Evolutionary conservation across 202 grass and related monocot species (phyloP).

Genomic region (Panicum hallii): DNA sequence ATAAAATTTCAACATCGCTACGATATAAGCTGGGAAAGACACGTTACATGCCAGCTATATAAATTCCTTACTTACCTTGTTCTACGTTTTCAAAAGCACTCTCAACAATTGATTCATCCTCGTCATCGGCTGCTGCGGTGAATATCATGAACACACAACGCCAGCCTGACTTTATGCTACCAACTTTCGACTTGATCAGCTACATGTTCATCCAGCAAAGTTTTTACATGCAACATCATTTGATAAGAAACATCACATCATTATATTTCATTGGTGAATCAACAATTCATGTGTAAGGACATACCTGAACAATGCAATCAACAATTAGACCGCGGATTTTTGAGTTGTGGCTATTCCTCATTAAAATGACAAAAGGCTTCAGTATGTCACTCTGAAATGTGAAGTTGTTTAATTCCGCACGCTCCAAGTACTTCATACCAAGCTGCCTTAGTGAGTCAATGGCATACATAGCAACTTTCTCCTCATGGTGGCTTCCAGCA

Average conservation of each 20-base stretch:
- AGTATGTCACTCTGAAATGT: slow-evolving; percentile 99
- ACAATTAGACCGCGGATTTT: slow-evolving; percentile 97
- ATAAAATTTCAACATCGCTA: slow-evolving; percentile 25
- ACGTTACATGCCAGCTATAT: slow-evolving; percentile 30
- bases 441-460: slow-evolving; percentile 98
- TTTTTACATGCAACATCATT: slow-evolving; percentile 35
- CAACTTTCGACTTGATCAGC: slow-evolving; percentile 99
- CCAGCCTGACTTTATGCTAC: slow-evolving; percentile 99
- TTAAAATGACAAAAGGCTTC: slow-evolving; percentile 99
- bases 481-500: slow-evolving; percentile 94
- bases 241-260: slow-evolving; percentile 40
- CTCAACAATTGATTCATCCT: slow-evolving; percentile 91
- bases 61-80: slow-evolving; percentile 63
- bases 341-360: slow-evolving; percentile 88
- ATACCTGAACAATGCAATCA: slow-evolving; percentile 99
- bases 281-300: slow-evolving; percentile 27
- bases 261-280: slow-evolving; percentile 12
- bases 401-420: slow-evolving; percentile 97
- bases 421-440: slow-evolving; percentile 99
- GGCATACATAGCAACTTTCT: slow-evolving; percentile 97
- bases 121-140: slow-evolving; percentile 94
- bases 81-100: slow-evolving; percentile 99
- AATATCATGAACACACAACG: slow-evolving; percentile 99
- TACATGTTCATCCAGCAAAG: slow-evolving; percentile 46
- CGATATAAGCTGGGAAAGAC: slow-evolving; percentile 15